phyloP scores from a whole-genome alignment of 345 rosid species.

The Excoecaria agallocha region DNA sequence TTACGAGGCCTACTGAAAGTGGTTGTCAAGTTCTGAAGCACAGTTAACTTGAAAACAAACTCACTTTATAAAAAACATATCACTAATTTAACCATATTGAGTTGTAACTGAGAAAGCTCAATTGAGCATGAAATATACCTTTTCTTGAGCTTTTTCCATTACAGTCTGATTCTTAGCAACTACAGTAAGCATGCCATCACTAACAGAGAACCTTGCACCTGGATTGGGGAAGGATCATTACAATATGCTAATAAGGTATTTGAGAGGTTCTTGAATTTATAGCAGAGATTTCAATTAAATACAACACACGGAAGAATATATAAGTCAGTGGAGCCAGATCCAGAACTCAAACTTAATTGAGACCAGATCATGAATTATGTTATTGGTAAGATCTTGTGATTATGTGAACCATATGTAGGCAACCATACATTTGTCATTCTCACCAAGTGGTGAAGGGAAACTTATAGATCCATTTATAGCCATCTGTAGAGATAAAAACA shows the following conservation, averaged over 20 bases:
- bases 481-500: background rate
- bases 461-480: background rate
- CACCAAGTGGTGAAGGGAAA: background rate
- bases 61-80: background rate
- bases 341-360: background rate
- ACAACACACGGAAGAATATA: background rate
- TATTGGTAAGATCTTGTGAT: background rate
- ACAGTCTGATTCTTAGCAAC: slow-evolving; percentile 70
- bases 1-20: background rate
- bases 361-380: background rate
- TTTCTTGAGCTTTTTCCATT: slow-evolving; percentile 80
- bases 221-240: slow-evolving; percentile 19
- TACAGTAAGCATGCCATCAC: slow-evolving; percentile 77
- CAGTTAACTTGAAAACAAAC: background rate
- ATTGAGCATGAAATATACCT: slow-evolving; percentile 42
- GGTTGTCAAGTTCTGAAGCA: background rate
- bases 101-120: background rate
- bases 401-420: background rate
- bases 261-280: background rate
- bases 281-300: background rate
- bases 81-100: background rate
- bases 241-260: background rate
- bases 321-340: background rate
- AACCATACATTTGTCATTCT: background rate
- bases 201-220: slow-evolving; percentile 80